Base-by-base conservation (phyloP, 1,284 basidiomycete genomes). In the Microbotryomycetes sp. region DNA sequence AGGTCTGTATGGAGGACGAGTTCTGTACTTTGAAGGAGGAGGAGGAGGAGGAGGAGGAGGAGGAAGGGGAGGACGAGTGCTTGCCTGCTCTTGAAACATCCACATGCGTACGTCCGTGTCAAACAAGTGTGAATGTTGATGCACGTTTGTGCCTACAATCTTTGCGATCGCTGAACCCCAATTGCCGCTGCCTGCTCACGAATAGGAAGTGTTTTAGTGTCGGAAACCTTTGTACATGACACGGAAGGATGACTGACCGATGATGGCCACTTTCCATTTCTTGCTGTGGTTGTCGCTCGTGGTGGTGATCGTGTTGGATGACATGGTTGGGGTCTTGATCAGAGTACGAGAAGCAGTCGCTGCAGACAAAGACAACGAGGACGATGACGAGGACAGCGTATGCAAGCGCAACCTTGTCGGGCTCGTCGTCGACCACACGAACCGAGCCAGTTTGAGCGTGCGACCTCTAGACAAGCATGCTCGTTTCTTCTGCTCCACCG, bases 131-230 rank as follows among this genome's bases (percentile, higher is more conserved):
- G 77, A 68, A 58, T 78, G 74, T 52, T 73, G 72, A 47, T 71
- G 74, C 4, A 79, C 75, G 68, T 83, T 82, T 69, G 79, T 76
- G 29, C 78, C 76, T 9, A 81, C 80, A 58, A 83, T 81, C 64
- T 80, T 79, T 25, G 82, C 82, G 51, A 83, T 79, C 2, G 81
- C 81, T 6, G 79, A 80, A 1, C 81, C 82, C 81, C 80, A 80
- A 63, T 77, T 77, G 58, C 54, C 53, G 32, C 42, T 59, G 22
- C 50, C 58, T 59, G 54, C 25, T 54, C 57, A 12, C 12, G 36
- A 42, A 19, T 9, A 9, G 22, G 19, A 26, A 7, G n/a, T n/a
- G n/a, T n/a, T n/a, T n/a, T n/a, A n/a, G n/a, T n/a, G n/a, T n/a
- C n/a, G n/a, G n/a, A n/a, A n/a, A n/a, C n/a, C n/a, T n/a, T 42